These are phyloP conservation scores for Kurtzmaniella natalensis DNA, from an alignment of 1,139 yeast species.

Conservation along the genomic window DNA sequence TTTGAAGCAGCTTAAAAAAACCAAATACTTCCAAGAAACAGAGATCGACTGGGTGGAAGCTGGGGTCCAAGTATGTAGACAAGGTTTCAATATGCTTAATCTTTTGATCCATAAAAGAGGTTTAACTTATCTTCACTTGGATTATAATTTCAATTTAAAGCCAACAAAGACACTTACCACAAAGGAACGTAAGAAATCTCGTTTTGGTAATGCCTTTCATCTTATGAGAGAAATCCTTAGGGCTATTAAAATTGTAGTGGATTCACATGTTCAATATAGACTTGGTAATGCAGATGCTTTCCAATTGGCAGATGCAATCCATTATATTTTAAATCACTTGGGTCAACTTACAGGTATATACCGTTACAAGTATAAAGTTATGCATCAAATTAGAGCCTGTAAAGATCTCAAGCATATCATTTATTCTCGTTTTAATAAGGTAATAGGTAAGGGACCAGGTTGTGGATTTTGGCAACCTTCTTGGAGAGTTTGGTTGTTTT, in stretches of 20 bases:
- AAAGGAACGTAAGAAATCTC: slow-evolving; percentile 89
- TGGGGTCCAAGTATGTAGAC: slow-evolving; percentile 87
- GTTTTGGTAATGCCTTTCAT: slow-evolving; percentile 97
- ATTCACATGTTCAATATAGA: slow-evolving; percentile 88
- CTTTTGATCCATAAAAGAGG: slow-evolving; percentile 88
- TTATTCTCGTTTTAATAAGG: slow-evolving; percentile 72
- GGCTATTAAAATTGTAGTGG: slow-evolving; percentile 79
- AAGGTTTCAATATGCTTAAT: slow-evolving; percentile 92
- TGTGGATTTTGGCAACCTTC: slow-evolving; percentile 99
- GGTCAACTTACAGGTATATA: slow-evolving; percentile 97
- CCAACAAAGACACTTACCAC: slow-evolving; percentile 97
- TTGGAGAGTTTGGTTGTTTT: slow-evolving; percentile 95
- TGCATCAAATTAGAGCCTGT: slow-evolving; percentile 97
- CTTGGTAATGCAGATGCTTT: slow-evolving; percentile 89
- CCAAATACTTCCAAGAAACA: slow-evolving; percentile 89
- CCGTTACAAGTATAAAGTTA: slow-evolving; percentile 92
- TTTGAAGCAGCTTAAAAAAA: slow-evolving; percentile 63
- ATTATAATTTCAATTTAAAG: slow-evolving; percentile 90
- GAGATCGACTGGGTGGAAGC: slow-evolving; percentile 98
- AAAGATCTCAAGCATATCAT: slow-evolving; percentile 92
- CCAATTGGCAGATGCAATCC: slow-evolving; percentile 91
- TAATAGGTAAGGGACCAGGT: slow-evolving; percentile 96
- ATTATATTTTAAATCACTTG: slow-evolving; percentile 84
- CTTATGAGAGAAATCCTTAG: slow-evolving; percentile 83
- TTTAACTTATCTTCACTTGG: slow-evolving; percentile 85